Evolutionary conservation across 768 basidiomycete species (phyloP), one percentile per base, ranked within the genome.

Genomic region (Amanita phalloides): DNA sequence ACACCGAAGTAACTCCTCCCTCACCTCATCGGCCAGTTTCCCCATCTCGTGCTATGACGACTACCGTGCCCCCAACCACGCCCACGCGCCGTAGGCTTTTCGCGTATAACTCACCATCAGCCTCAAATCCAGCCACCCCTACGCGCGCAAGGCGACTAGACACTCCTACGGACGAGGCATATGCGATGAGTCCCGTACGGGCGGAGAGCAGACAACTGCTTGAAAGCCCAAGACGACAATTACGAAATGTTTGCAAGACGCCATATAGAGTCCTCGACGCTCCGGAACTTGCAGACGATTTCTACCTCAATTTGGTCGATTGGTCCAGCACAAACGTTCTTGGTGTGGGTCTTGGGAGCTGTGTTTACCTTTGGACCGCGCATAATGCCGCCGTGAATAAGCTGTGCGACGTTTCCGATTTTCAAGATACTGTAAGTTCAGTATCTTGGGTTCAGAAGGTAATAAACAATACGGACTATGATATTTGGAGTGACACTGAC

Each of bases 261-360:
- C 95, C 95, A 2, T 98, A 95, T 71, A 82, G 96, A 53, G 95
- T 97, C 1, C 78, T 98, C 32, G 95, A 99, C 63, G 95, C 95
- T 6, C 96, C 95, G 0, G 94, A 98, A 51, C 80, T 99, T 10
- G 91, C 92, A 26, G 95, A 98, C 63, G 95, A 99, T 65, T 99
- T 97, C 66, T 98, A 99, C 62, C 84, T 99, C 56, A 98, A 98
- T 62, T 76, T 98, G 9, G 93, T 98, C 21, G 94, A 97, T 56
- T 98, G 96, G 96, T 90, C 88, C 2, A 86, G 84, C 49, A 94
- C 90, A 4, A 98, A 98, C 62, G 84, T 97, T 0, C 81, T 98
- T 0, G 94, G 89, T 3, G 96, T 98, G 6, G 95, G 94, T 2
- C 75, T 99, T 6, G 90, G 86, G 2, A 73, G 84, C 0, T 93